Percentiles rank a stretch among this genome's conserved stretches.
These are phyloP conservation scores for Neofusicoccum sp. DNA, from an alignment of 2,329 filamentous ascomycete genomes.

Conservation along the genomic window DNA sequence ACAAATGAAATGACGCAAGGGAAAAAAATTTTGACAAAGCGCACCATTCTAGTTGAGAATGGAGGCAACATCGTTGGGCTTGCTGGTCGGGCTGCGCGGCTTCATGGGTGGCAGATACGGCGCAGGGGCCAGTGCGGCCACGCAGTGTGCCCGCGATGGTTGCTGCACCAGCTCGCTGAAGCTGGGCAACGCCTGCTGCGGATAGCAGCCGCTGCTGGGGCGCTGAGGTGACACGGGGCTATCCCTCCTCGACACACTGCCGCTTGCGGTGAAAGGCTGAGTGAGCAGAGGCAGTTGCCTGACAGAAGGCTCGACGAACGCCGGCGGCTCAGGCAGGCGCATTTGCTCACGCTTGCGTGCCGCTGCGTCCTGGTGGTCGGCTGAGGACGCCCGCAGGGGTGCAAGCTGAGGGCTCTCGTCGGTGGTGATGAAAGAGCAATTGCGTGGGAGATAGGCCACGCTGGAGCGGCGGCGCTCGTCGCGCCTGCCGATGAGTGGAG, in stretches of 20 bases:
- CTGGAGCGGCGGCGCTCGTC: constrained; percentile 38
- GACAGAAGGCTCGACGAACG: constrained; percentile 8
- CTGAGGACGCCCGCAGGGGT: background rate
- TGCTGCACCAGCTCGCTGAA: constrained; percentile 34
- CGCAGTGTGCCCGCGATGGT: constrained; percentile 26
- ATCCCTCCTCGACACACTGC: constrained; percentile 1
- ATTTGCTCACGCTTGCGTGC: constrained; percentile 28
- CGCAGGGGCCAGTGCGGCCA: background rate
- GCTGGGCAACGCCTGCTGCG: constrained; percentile 32
- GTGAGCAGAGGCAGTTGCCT: constrained; percentile 26
- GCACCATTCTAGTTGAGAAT: constrained; percentile 6
- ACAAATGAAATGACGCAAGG: background rate
- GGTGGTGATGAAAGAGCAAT: constrained; percentile 38
- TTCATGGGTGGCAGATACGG: constrained; percentile 23
- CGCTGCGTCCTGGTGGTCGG: constrained; percentile 1
- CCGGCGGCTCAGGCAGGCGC: constrained; percentile 19
- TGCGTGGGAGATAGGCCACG: constrained; percentile 35
- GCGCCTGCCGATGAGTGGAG: constrained; percentile 34
- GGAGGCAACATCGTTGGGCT: constrained; percentile 11
- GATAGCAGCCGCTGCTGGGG: constrained; percentile 4
- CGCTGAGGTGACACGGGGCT: constrained; percentile 18
- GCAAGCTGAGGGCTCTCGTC: constrained; percentile 24
- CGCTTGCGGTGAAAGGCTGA: constrained; percentile 25
- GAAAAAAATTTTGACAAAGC: background rate
- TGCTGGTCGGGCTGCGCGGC: constrained; percentile 7